Conservation (phyloP, 2,329 filamentous ascomycete species). For the Monosporascus sp. region DNA sequence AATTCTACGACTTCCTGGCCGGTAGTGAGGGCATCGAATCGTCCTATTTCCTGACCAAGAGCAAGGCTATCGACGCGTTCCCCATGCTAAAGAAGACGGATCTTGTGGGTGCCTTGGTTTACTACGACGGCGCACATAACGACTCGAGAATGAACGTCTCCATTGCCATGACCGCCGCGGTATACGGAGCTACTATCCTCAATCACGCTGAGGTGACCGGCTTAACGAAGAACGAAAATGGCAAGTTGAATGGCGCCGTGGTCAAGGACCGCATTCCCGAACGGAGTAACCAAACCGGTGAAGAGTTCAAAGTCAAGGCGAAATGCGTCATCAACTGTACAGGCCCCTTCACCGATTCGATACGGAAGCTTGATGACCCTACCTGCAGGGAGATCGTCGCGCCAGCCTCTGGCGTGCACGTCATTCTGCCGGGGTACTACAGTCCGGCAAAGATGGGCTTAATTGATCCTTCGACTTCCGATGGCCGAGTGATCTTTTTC, state of each 20-base stretch:
- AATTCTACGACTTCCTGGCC: constrained; percentile 80
- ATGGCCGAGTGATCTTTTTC: constrained; percentile 90
- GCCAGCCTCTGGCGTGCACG: constrained; percentile 78
- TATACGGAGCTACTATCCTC: constrained; percentile 77
- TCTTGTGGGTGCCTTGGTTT: constrained; percentile 76
- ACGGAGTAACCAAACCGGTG: constrained; percentile 54
- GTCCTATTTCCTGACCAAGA: constrained; percentile 82
- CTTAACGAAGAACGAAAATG: constrained; percentile 68
- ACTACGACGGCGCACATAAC: constrained; percentile 90
- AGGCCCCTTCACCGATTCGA: constrained; percentile 80
- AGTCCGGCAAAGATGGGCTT: constrained; percentile 82
- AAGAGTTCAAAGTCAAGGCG: constrained; percentile 68
- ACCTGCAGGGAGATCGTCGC: constrained; percentile 72
- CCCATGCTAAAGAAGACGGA: constrained; percentile 81
- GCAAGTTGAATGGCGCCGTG: constrained; percentile 67
- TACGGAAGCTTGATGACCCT: constrained; percentile 79
- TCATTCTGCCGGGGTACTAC: constrained; percentile 84
- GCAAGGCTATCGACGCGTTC: constrained; percentile 80
- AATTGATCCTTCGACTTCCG: constrained; percentile 80
- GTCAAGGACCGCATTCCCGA: constrained; percentile 67
- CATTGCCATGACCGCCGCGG: constrained; percentile 79
- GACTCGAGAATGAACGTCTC: constrained; percentile 91
- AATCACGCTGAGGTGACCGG: constrained; percentile 79
- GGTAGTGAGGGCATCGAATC: constrained; percentile 84
- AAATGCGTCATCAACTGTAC: constrained; percentile 86